These are phyloP conservation scores for Ophidiomyces ophidiicola DNA, from an alignment of 2,329 filamentous ascomycete genomes.

Conservation along the genomic window DNA sequence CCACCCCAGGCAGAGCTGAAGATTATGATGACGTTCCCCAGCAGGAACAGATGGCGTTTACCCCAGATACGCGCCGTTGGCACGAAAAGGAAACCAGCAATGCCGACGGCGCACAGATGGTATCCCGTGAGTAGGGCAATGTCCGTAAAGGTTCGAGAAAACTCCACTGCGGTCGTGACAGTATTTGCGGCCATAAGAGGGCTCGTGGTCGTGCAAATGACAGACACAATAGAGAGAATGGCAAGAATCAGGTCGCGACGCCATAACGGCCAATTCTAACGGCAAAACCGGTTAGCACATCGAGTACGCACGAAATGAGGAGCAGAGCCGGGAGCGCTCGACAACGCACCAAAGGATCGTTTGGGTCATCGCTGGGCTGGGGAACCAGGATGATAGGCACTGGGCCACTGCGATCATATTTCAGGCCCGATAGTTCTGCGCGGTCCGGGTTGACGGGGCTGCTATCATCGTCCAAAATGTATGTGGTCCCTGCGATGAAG, in stretches of 20 bases:
- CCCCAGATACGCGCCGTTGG: constrained; percentile 83
- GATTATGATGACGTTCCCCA: constrained; percentile 63
- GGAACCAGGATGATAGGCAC: constrained; percentile 70
- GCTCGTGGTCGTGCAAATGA: constrained; percentile 73
- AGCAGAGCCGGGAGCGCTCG: too few species aligned
- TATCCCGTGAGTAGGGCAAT: constrained; percentile 77
- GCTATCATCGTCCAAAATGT: constrained; percentile 51
- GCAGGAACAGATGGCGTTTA: constrained; percentile 74
- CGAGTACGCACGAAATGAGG: too few species aligned
- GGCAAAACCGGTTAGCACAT: too few species aligned
- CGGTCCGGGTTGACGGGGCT: constrained; percentile 28
- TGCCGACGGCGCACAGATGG: constrained; percentile 69
- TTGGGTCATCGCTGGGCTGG: constrained; percentile 80
- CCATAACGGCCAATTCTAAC: constrained; percentile 77
- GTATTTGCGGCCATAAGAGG: constrained; percentile 84
- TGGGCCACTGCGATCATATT: constrained; percentile 57
- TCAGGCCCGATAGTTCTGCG: constrained; percentile 41
- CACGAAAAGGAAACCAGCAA: constrained; percentile 74
- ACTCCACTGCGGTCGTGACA: constrained; percentile 58
- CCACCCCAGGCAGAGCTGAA: constrained; percentile 68
- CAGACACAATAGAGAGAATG: constrained; percentile 64
- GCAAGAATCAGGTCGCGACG: constrained; percentile 68
- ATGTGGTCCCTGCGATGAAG: constrained; percentile 29
- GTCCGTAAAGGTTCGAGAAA: constrained; percentile 54
- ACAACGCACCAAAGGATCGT: constrained; percentile 60